phyloP scores from a whole-genome alignment of 2,329 filamentous ascomycete species.

The Fusarium sp. region DNA sequence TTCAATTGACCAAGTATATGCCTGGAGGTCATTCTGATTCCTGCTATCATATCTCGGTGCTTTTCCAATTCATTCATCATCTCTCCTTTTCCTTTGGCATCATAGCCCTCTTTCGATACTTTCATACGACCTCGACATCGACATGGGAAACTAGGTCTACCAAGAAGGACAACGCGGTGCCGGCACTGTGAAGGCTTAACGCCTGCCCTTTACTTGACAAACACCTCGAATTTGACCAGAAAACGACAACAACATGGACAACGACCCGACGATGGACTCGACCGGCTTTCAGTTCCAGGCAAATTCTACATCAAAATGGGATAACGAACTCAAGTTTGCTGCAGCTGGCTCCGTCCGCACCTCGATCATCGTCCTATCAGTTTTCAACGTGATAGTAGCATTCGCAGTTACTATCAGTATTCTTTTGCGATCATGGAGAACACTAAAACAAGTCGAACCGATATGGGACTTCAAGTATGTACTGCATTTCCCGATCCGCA shows the following conservation, averaged over 20 bases:
- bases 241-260: conserved; percentile 14
- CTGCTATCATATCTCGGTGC: conserved; percentile 8
- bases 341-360: conserved; percentile 67
- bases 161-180: conserved; percentile 37
- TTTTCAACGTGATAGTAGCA: conserved; percentile 69
- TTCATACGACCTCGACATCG: conserved; percentile 5
- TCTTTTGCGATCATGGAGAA: conserved; percentile 64
- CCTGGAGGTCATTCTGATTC: conserved; percentile 3
- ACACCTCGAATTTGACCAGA: conserved; percentile 13
- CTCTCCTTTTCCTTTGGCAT: background rate
- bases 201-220: conserved; percentile 27
- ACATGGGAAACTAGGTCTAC: conserved; percentile 34
- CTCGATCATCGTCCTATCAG: conserved; percentile 68
- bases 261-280: conserved; percentile 24
- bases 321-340: conserved; percentile 62
- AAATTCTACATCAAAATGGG: conserved; percentile 58
- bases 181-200: conserved; percentile 40
- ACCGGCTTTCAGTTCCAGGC: conserved; percentile 46
- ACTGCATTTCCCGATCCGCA: background rate
- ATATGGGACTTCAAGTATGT: conserved; percentile 56
- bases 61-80: background rate
- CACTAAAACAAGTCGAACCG: conserved; percentile 53
- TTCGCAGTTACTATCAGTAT: conserved; percentile 66
- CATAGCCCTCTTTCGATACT: background rate
- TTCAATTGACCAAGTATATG: conserved; percentile 1